A percentile compares a stretch with the other conserved stretches of the same genome.
phyloP scores from a whole-genome alignment of 2,329 filamentous ascomycete genomes.

The Monilinia laxa region DNA sequence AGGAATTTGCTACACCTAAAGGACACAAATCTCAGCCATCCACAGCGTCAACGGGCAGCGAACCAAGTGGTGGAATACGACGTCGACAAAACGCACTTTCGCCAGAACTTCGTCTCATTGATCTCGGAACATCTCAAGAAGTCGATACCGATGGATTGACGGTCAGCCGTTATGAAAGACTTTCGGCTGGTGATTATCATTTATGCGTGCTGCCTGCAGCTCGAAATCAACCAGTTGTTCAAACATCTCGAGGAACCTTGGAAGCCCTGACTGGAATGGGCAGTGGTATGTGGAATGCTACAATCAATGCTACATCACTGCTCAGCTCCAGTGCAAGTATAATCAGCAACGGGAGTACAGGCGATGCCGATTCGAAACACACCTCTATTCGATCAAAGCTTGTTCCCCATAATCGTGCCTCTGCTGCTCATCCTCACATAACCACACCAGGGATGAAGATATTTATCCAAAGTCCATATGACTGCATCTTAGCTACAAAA shows the following conservation, averaged over 20 bases:
- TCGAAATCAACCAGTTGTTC: constrained; percentile 60
- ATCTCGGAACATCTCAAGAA: constrained; percentile 78
- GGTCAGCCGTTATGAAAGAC: constrained; percentile 80
- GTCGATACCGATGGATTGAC: constrained; percentile 83
- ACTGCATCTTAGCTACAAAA: constrained; percentile 90
- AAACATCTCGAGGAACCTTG: constrained; percentile 67
- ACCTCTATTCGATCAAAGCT: constrained; percentile 41
- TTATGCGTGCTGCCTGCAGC: constrained; percentile 78
- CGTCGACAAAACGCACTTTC: constrained; percentile 76
- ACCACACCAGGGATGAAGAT: constrained; percentile 66
- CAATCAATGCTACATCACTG: constrained; percentile 80
- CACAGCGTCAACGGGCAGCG: constrained; percentile 52
- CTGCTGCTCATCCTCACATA: constrained; percentile 36
- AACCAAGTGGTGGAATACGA: constrained; percentile 63
- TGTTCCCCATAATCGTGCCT: constrained; percentile 45
- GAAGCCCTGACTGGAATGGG: constrained; percentile 72
- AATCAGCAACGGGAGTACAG: constrained; percentile 56
- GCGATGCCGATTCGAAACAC: constrained; percentile 57
- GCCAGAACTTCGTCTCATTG: constrained; percentile 87
- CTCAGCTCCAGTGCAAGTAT: constrained; percentile 87
- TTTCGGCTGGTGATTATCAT: constrained; percentile 90
- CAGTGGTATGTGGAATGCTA: constrained; percentile 84
- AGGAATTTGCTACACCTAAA: constrained; percentile 41
- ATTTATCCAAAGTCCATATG: constrained; percentile 94
- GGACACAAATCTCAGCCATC: constrained; percentile 43